These are phyloP conservation scores for Neurospora crassa DNA, from an alignment of 2,329 filamentous ascomycete genomes.

Conservation along the genomic window DNA sequence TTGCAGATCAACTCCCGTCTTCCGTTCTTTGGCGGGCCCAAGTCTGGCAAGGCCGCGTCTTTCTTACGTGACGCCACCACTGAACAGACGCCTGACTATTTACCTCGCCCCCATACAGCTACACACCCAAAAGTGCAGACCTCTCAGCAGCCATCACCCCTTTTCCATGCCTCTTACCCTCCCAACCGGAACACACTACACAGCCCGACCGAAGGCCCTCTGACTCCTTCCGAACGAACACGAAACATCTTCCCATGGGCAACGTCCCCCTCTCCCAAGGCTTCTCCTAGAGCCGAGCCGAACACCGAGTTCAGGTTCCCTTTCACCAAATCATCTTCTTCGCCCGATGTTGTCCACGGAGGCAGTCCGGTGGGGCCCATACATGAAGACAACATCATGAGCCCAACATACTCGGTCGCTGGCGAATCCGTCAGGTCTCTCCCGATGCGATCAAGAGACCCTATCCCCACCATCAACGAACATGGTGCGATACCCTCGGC, in stretches of 20 bases:
- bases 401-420: constrained; percentile 24
- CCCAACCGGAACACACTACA: constrained; percentile 34
- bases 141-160: constrained; percentile 36
- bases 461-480: constrained; percentile 43
- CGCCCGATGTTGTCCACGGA: constrained; percentile 16
- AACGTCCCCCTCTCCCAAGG: constrained; percentile 23
- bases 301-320: constrained; percentile 51
- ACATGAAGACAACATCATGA: constrained; percentile 27
- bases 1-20: constrained; percentile 58
- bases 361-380: constrained; percentile 20
- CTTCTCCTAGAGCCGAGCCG: constrained; percentile 30
- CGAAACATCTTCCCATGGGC: constrained; percentile 30
- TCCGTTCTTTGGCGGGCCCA: constrained; percentile 33
- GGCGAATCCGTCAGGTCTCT: constrained; percentile 26
- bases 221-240: constrained; percentile 28
- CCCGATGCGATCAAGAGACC: constrained; percentile 32
- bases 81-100: constrained; percentile 3
- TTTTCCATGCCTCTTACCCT: constrained; percentile 47
- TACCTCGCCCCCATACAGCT: constrained; percentile 19
- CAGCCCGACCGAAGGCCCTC: constrained; percentile 28
- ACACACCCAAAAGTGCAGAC: constrained; percentile 34
- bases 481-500: constrained; percentile 49
- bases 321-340: constrained; percentile 32
- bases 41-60: constrained; percentile 26
- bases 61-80: constrained; percentile 5